Base-by-base conservation (phyloP, 2,329 filamentous ascomycete genomes). In the Monosporascus sp. region DNA sequence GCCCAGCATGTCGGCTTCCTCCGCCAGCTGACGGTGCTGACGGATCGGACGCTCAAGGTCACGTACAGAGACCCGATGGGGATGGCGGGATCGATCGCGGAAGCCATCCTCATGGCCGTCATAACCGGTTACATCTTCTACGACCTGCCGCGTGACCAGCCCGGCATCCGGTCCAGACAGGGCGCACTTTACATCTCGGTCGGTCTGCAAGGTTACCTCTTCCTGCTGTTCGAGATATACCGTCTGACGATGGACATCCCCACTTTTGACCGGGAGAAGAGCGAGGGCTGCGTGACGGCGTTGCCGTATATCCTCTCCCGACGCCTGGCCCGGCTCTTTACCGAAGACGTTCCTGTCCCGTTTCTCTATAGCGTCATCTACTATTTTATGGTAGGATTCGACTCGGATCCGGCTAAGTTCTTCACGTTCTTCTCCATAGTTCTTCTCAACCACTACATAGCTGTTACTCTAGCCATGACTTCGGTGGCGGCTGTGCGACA, bases 301-400 rank as follows among this genome's bases (percentile, higher is more conserved):
- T 69, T 87, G 0, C 84, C 86, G 0, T 92, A 88, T 57, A 75
- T 92, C 1, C 64, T 90, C 1, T 90, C 87, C 19, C 77, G 88
- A 43, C 78, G 89, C 26, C 68, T 90, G 5, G 86, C 88, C 1
- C 79, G 87, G 6, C 71, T 91, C 22, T 76, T 85, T 2, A 83
- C 87, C 0, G 88, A 92, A 64, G 88, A 91, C 63, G 64, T 91
- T 0, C 86, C 87, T 0, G 86, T 90, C 1, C 88, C 88, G 0
- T 77, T 90, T 17, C 66, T 90, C 3, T 91, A 86, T 63, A 84
- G 84, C 6, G 70, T 84, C 2, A 85, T 91, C 7, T 86, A 85
- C 64, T 92, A 91, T 68, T 91, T 90, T 66, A 90, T 91, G 85
- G 82, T 84, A 7, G 87, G 87, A 0, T 89, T 91, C 60, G 82